Evolutionary conservation across 2,329 filamentous ascomycete genomes (phyloP).

Genomic region (Paraconiothyrium brasiliense): DNA sequence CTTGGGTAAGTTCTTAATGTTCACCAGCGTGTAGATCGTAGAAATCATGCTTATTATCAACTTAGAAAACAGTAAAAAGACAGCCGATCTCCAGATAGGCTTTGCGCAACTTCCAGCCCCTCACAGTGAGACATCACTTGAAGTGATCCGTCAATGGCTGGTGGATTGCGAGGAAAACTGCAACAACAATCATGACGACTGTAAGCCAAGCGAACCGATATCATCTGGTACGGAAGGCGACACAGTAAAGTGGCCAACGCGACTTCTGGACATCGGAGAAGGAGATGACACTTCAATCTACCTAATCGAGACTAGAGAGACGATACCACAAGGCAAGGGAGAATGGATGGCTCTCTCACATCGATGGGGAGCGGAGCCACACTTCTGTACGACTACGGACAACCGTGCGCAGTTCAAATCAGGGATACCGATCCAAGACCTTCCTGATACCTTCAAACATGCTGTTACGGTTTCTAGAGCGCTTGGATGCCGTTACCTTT

Average conservation of each 20-base stretch:
- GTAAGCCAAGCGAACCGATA: neutral
- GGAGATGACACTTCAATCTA: neutral
- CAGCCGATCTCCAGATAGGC: neutral
- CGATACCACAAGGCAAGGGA: neutral
- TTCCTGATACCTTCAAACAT: conserved; percentile 33
- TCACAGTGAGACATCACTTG: neutral
- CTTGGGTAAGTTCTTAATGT: neutral
- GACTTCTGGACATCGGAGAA: neutral
- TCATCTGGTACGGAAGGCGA: neutral
- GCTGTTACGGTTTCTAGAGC: conserved; percentile 29
- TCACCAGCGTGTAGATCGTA: too few species aligned
- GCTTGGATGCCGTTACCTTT: conserved; percentile 31
- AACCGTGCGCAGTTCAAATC: neutral
- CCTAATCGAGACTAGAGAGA: neutral
- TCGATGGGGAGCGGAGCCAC: neutral
- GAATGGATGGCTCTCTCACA: neutral
- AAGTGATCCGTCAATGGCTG: neutral
- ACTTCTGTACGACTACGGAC: neutral
- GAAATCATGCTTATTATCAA: neutral
- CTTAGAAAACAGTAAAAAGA: neutral
- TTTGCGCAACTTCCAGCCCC: neutral
- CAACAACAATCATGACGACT: too few species aligned
- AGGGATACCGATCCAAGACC: neutral
- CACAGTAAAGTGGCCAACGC: neutral
- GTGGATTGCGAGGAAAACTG: neutral